Base-by-base conservation (phyloP, 441 rosid genomes). In the Populus hybrid region DNA sequence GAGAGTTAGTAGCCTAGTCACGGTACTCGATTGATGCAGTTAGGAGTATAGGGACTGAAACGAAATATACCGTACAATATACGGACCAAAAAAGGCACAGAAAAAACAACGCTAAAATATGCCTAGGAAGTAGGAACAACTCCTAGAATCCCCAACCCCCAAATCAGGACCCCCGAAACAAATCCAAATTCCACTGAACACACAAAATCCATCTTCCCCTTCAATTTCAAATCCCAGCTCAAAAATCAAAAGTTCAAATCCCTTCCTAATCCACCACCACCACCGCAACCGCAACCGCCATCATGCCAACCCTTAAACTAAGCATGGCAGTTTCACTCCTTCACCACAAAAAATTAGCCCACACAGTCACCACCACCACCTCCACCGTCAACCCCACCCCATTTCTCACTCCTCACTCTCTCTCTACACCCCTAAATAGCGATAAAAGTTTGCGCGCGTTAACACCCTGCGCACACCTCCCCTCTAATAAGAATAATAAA, bases 371-470 rank as follows among this genome's bases (percentile, higher is more conserved):
- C 54, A 26, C 84, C 42, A 32, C 75, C 70, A 30, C 80, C 72
- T 0, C 80, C 28, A 14, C 28, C 34, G 2, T 38, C 18, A 26
- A 26, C 32, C 72, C 65, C 36, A n/a, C 65, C 10, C n/a, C 23
- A 11, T 46, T 16, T 21, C 14, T 21, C 70, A 5, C 14, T 11
- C 67, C 34, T 70, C 71, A 16, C 66, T 75, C 72, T 32, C 74
- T 20, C 26, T 67, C 73, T 8, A 21, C 69, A 12, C 66, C 84
- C 72, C 54, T 69, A 83, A 61, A 73, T 72, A 77, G 77, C 76
- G 64, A 67, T 24, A 21, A 61, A 66, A 83, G 63, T 64, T 76
- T 75, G 89, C 90, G 90, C 85, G 87, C 75, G 91, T 73, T 86
- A 88, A 72, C 76, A 30, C 74, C 84, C 65, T 73, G 82, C 76